Evolutionary conservation across 352 stramenopile species (phyloP).

Genomic region (Phytopythium litorale): DNA sequence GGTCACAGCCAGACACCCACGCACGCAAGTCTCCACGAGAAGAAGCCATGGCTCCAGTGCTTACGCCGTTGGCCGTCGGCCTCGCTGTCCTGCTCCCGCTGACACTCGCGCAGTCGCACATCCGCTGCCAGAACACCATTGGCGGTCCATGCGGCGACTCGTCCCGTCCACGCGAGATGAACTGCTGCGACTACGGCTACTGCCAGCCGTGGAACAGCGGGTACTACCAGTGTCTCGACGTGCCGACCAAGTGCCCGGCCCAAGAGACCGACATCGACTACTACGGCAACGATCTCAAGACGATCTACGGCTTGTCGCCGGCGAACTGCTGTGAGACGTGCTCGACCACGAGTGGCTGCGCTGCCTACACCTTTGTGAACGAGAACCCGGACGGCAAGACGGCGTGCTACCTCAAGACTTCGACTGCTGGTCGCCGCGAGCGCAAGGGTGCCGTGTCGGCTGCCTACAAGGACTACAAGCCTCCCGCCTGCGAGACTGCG

Average conservation of each 20-base stretch:
- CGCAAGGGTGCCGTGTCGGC: constrained; percentile 31
- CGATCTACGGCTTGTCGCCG: constrained; percentile 34
- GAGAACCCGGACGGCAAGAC: constrained; percentile 44
- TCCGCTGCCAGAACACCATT: constrained; percentile 46
- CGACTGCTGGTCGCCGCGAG: constrained; percentile 18
- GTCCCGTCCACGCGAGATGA: constrained; percentile 21
- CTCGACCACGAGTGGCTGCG: constrained; percentile 31
- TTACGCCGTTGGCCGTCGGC: not conserved
- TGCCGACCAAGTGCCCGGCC: constrained; percentile 22
- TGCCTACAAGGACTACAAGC: constrained; percentile 16
- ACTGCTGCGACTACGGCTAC: constrained; percentile 47
- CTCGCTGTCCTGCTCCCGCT: constrained; percentile 5
- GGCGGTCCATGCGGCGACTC: constrained; percentile 32
- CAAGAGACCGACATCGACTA: constrained; percentile 54
- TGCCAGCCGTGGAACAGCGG: constrained; percentile 59
- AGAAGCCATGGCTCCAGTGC: not conserved
- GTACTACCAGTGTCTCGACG: constrained; percentile 57
- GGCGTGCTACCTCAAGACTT: constrained; percentile 50
- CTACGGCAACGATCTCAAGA: constrained; percentile 45
- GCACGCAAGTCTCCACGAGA: not conserved
- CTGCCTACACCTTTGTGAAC: constrained; percentile 60
- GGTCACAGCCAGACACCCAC: not conserved
- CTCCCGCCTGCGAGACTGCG: constrained; percentile 8
- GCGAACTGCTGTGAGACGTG: constrained; percentile 40
- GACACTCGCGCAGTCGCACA: constrained; percentile 28